Base-by-base conservation (phyloP, 2,329 filamentous ascomycete genomes). In the Triangularia verruculosa region DNA sequence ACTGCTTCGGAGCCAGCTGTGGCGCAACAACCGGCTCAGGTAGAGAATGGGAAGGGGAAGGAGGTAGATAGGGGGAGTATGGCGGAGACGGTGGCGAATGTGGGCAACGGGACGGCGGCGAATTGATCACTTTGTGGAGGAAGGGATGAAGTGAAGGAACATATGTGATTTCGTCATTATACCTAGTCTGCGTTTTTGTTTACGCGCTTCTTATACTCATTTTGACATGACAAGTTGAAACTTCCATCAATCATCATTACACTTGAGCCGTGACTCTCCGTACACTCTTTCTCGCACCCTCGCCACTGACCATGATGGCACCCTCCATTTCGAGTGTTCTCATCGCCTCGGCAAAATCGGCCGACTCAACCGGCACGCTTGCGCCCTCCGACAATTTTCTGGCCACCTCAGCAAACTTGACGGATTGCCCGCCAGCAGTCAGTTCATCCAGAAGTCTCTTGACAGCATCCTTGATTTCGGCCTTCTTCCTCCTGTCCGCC, bases 281-380 rank as follows among this genome's bases (percentile, higher is more conserved):
- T 58, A 99, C 88, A 68, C 80, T 91, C 78, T 89, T 91, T 77
- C 94, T 87, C 17, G 89, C 84, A 3, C 95, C 95, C 71, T 98
- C 94, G 0, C 95, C 95, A 32, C 84, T 82, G 17, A 98, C 82
- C 77, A 90, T 90, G 63, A 97, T 83, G 30, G 86, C 80, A 0
- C 93, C 95, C 78, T 98, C 95, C 67, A 89, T 86, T 81, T 99
- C 94, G 64, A 98, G 79, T 11, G 83, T 81, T 67, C 90, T 83
- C 75, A 98, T 85, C 12, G 88, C 90, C 76, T 97, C 93, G 12
- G 86, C 85, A 74, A 99, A 95, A 75, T 98, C 94, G 9, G 82
- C 78, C 43, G 86, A 83, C 72, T 97, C 94, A 9, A 98, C 82
- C 11, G 86, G 82, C 64, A 89, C 80, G 72, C 86, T 88, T 56